Evolutionary conservation across 331 rosid species (phyloP).

Genomic region (Dryas integrifolia): DNA sequence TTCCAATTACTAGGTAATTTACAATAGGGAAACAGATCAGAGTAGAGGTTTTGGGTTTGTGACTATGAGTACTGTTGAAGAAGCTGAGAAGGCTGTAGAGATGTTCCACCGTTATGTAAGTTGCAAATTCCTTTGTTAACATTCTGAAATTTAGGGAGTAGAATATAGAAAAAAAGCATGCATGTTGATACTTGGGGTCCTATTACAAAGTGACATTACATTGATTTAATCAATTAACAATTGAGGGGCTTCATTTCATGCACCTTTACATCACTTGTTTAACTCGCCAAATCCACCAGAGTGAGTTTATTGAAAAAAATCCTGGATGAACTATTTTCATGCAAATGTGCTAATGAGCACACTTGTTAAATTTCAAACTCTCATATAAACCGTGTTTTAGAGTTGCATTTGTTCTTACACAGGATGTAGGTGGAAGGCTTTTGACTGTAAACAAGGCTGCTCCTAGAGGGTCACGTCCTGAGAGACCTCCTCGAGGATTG

Average conservation of each 20-base stretch:
- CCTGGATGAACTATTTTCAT: background rate
- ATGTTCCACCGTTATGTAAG: conserved; percentile 40
- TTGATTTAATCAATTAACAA: background rate
- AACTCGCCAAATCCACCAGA: background rate
- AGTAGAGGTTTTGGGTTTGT: conserved; percentile 48
- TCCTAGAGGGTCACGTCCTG: conserved; percentile 43
- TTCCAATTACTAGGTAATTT: conserved; percentile 35
- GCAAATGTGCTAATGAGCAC: background rate
- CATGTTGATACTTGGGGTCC: conserved; percentile 1
- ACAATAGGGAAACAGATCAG: conserved; percentile 44
- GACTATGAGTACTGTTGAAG: conserved; percentile 44
- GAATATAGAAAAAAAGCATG: background rate
- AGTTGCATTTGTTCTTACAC: conserved; percentile 8
- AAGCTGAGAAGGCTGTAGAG: conserved; percentile 46
- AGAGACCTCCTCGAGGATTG: conserved; percentile 19
- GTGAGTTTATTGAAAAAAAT: background rate
- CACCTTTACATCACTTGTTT: background rate
- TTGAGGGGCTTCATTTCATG: background rate
- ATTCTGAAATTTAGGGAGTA: background rate
- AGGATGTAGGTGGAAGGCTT: conserved; percentile 37
- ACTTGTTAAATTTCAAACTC: background rate
- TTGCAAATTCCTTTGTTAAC: background rate
- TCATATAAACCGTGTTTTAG: background rate
- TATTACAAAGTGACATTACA: background rate
- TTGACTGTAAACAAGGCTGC: conserved; percentile 53